Evolutionary conservation across 2,329 filamentous ascomycete species (phyloP).

Genomic region (Lasiodiplodia sp.): DNA sequence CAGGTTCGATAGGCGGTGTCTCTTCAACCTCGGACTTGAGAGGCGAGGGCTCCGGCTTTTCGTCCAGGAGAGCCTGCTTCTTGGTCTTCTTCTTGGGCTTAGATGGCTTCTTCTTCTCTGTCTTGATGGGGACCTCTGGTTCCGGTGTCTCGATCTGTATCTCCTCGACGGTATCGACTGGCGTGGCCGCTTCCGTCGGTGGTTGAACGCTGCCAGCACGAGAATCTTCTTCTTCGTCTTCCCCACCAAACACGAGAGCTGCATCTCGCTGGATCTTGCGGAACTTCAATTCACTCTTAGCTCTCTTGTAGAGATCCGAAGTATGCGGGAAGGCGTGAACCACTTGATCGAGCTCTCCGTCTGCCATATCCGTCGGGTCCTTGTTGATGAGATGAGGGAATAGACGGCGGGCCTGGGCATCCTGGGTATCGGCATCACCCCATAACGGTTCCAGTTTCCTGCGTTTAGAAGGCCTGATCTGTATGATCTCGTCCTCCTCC

Average conservation of each 20-base stretch:
- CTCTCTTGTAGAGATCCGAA: conserved; percentile 77
- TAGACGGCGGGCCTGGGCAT: conserved; percentile 54
- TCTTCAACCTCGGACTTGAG: conserved; percentile 53
- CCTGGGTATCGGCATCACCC: conserved; percentile 59
- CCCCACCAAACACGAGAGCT: conserved; percentile 77
- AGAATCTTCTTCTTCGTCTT: conserved; percentile 61
- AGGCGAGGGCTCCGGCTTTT: conserved; percentile 54
- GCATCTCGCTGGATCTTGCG: conserved; percentile 86
- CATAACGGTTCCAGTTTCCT: conserved; percentile 54
- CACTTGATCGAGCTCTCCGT: conserved; percentile 66
- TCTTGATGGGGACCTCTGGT: conserved; percentile 36
- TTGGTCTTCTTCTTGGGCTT: conserved; percentile 76
- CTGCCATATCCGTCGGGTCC: conserved; percentile 74
- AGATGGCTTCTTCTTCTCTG: conserved; percentile 53
- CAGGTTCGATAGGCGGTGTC: conserved; percentile 9
- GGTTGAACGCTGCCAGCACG: conserved; percentile 41
- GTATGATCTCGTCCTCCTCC: conserved; percentile 57
- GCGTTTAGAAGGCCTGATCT: conserved; percentile 54
- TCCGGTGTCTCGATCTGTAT: conserved; percentile 47
- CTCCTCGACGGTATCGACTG: conserved; percentile 50
- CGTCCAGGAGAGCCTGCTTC: conserved; percentile 76
- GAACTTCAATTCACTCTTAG: conserved; percentile 66
- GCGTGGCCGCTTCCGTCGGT: conserved; percentile 56
- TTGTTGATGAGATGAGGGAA: conserved; percentile 59
- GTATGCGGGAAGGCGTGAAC: conserved; percentile 61